These are phyloP conservation scores for Pleurotus tuoliensis DNA, from an alignment of 768 basidiomycete genomes.

Conservation along the genomic window DNA sequence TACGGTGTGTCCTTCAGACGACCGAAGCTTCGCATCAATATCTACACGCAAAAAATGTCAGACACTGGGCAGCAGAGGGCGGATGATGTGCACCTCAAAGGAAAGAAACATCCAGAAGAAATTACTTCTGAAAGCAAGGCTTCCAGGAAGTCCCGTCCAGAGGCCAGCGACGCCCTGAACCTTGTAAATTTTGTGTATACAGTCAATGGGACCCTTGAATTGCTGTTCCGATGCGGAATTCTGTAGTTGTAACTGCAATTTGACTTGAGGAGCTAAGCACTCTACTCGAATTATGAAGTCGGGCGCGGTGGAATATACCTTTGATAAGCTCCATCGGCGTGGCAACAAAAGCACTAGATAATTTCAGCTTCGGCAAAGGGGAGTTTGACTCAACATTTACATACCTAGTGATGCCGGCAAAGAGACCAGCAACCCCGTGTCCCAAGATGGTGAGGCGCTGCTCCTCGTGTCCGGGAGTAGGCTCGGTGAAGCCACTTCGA, in stretches of 20 bases:
- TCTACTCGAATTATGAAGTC: not conserved
- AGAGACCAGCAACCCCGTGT: constrained; percentile 63
- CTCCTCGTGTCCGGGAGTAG: constrained; percentile 34
- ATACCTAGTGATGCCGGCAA: constrained; percentile 69
- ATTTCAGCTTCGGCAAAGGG: constrained; percentile 9
- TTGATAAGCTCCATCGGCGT: constrained; percentile 80
- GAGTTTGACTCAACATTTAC: constrained; percentile 10
- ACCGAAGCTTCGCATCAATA: constrained; percentile 57
- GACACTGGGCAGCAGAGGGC: constrained; percentile 6
- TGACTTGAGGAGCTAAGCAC: constrained; percentile 34
- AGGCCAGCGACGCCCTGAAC: constrained; percentile 62
- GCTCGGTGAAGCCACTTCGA: constrained; percentile 50
- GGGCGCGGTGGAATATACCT: constrained; percentile 30
- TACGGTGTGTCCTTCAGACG: constrained; percentile 53
- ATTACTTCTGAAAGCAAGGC: constrained; percentile 66
- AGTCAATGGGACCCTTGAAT: constrained; percentile 65
- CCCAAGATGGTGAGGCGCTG: constrained; percentile 58
- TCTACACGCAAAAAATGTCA: constrained; percentile 30
- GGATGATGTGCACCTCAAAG: constrained; percentile 44
- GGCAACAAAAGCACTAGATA: constrained; percentile 57
- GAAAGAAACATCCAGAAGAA: constrained; percentile 81
- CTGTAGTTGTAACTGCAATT: constrained; percentile 65
- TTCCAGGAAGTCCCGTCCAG: constrained; percentile 75
- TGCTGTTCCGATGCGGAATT: constrained; percentile 45
- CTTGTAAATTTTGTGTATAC: constrained; percentile 57